These are phyloP conservation scores for Xylaria flabelliformis DNA, from an alignment of 495 filamentous ascomycete genomes.

Conservation along the genomic window DNA sequence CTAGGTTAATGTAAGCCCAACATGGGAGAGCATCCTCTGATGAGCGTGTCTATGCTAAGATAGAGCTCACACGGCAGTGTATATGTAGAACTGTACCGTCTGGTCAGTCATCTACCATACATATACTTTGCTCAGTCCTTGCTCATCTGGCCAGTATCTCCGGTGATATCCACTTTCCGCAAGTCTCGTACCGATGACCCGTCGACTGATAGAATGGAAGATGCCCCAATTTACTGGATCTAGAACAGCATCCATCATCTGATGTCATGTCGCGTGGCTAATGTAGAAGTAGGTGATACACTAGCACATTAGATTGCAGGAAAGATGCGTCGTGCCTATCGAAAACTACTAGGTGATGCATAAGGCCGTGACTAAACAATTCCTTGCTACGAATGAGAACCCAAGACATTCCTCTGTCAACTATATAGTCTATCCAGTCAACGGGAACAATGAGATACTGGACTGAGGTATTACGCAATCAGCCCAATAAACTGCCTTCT, in stretches of 20 bases:
- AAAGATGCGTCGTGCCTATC: background rate
- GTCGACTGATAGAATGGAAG: background rate
- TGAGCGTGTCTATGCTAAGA: background rate
- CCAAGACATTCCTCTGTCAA: background rate
- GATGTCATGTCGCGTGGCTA: background rate
- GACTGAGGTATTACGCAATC: background rate
- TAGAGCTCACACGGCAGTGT: background rate
- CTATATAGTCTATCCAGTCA: background rate
- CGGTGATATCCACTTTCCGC: background rate
- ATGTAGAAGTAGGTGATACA: background rate
- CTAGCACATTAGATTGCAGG: background rate
- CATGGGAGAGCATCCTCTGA: background rate
- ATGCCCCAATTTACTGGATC: background rate
- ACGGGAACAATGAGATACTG: background rate
- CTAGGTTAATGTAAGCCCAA: slow-evolving; percentile 41
- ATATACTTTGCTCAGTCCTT: background rate
- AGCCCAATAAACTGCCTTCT: background rate
- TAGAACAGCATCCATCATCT: background rate
- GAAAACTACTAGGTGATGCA: background rate
- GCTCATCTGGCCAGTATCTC: background rate
- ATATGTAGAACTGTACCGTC: background rate
- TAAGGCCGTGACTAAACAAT: background rate
- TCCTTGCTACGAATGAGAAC: background rate
- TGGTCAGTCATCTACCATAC: background rate
- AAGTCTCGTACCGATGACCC: background rate